Evolutionary conservation across 352 stramenopile species (phyloP).

Genomic region (Pythium graminicola): DNA sequence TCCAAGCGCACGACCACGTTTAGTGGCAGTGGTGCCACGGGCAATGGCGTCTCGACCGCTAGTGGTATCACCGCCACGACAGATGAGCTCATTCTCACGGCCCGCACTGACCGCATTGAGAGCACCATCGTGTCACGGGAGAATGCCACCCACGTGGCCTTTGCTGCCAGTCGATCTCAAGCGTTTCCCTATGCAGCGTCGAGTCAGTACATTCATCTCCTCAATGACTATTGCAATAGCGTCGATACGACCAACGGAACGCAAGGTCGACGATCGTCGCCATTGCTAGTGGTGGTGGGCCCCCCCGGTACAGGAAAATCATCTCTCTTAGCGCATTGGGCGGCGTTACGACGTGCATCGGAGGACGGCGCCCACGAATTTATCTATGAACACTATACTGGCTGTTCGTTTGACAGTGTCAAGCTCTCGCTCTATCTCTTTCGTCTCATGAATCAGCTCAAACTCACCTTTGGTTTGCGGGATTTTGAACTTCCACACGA

Average conservation of each 20-base stretch:
- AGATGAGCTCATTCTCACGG: slow-evolving; percentile 11
- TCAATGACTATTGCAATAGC: slow-evolving; percentile 69
- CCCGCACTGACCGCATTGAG: slow-evolving; percentile 36
- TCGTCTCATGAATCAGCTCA: slow-evolving; percentile 75
- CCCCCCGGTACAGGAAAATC: slow-evolving; percentile 69
- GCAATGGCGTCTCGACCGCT: not conserved
- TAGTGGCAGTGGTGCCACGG: not conserved
- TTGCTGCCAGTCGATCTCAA: slow-evolving; percentile 59
- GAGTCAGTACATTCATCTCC: slow-evolving; percentile 51
- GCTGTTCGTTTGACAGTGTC: slow-evolving; percentile 80
- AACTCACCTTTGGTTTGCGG: slow-evolving; percentile 54
- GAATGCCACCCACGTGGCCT: slow-evolving; percentile 63
- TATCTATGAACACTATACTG: slow-evolving; percentile 77
- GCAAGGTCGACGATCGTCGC: slow-evolving; percentile 16
- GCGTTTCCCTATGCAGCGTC: slow-evolving; percentile 64
- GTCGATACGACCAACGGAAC: slow-evolving; percentile 10
- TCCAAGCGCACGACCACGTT: slow-evolving; percentile 8
- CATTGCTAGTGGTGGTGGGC: slow-evolving; percentile 55
- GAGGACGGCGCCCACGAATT: slow-evolving; percentile 38
- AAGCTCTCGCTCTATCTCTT: slow-evolving; percentile 80
- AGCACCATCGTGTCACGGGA: slow-evolving; percentile 69
- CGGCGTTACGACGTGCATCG: slow-evolving; percentile 33
- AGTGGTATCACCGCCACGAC: not conserved
- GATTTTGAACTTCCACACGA: slow-evolving; percentile 77
- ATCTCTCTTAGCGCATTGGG: slow-evolving; percentile 70